Conservation (phyloP, 2,329 filamentous ascomycete genomes). For the Hypomyces rosellus region DNA sequence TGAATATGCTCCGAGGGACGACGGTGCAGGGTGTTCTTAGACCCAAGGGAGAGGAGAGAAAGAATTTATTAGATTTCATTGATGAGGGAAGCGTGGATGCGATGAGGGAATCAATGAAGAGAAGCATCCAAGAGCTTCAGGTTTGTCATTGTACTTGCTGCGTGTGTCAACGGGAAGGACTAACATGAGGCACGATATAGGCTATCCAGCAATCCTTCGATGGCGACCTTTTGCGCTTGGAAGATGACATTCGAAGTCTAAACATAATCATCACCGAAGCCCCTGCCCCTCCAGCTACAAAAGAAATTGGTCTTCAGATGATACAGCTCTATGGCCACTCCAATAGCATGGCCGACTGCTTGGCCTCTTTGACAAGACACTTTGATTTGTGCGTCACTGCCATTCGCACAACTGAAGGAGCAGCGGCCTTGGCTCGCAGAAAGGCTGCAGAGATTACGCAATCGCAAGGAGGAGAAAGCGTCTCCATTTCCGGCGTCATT, state of each 20-base stretch:
- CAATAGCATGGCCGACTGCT: slow-evolving; percentile 71
- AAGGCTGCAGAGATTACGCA: slow-evolving; percentile 59
- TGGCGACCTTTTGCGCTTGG: slow-evolving; percentile 66
- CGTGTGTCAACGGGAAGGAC: neutral
- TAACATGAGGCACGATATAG: slow-evolving; percentile 26
- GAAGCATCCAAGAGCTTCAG: slow-evolving; percentile 65
- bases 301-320: slow-evolving; percentile 48
- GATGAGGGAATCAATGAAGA: slow-evolving; percentile 60
- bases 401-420: slow-evolving; percentile 82
- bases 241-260: slow-evolving; percentile 63
- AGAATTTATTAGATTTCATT: slow-evolving; percentile 68
- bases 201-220: slow-evolving; percentile 67
- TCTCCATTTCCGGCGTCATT: slow-evolving; percentile 63
- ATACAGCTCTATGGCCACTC: slow-evolving; percentile 65
- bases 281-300: slow-evolving; percentile 26
- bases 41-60: slow-evolving; percentile 50
- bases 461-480: slow-evolving; percentile 39
- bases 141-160: slow-evolving; percentile 31
- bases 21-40: slow-evolving; percentile 59
- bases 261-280: slow-evolving; percentile 48
- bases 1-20: slow-evolving; percentile 58
- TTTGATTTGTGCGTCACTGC: slow-evolving; percentile 92
- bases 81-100: slow-evolving; percentile 63
- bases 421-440: slow-evolving; percentile 60
- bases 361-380: slow-evolving; percentile 76